A percentile compares a stretch with the other conserved stretches of the same genome.
Evolutionary conservation across 331 rosid genomes (phyloP).

Genomic region (Acacia pycnantha): DNA sequence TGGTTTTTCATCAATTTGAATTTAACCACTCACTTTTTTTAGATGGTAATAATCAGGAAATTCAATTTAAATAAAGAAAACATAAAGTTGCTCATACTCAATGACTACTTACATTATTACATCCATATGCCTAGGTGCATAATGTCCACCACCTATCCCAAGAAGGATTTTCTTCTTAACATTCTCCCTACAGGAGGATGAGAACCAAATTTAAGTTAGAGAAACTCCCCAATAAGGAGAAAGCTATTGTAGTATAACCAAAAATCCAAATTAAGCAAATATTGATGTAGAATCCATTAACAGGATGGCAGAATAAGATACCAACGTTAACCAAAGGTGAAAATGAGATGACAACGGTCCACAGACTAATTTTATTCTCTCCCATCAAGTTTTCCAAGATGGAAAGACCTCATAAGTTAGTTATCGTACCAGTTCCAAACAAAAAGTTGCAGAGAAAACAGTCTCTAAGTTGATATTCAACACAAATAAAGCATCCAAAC

Average conservation of each 20-base stretch:
- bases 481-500: background rate
- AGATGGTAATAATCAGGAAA: conserved; percentile 16
- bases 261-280: background rate
- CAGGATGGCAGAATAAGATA: background rate
- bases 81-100: background rate
- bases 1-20: background rate
- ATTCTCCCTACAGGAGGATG: conserved; percentile 55
- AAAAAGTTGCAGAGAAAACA: conserved; percentile 6
- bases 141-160: conserved; percentile 96
- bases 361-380: background rate
- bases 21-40: background rate
- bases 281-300: conserved; percentile 1
- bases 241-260: background rate
- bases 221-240: background rate
- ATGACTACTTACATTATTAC: conserved; percentile 61
- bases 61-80: background rate
- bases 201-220: conserved; percentile 22
- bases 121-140: conserved; percentile 92
- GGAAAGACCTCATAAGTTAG: conserved; percentile 1
- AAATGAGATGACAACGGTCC: background rate
- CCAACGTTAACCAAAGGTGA: conserved; percentile 20
- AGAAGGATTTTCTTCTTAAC: conserved; percentile 74
- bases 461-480: background rate
- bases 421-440: background rate
- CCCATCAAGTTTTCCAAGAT: background rate